phyloP scores from a whole-genome alignment of 805 yeast genomes.

The Osmozyma mogii region DNA sequence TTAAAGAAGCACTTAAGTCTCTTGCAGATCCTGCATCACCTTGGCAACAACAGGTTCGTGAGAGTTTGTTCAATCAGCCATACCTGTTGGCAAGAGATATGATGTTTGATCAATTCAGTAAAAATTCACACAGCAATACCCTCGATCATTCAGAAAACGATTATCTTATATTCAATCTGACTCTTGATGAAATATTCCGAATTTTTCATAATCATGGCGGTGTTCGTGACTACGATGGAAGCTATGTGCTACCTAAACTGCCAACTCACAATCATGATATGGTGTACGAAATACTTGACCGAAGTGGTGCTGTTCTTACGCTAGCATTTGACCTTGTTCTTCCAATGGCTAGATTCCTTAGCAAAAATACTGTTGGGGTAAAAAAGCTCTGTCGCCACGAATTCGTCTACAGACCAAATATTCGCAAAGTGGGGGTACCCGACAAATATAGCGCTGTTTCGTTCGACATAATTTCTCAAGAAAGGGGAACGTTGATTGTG shows the following conservation, averaged over 20 bases:
- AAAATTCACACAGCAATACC: slow-evolving; percentile 16
- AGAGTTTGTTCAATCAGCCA: slow-evolving; percentile 77
- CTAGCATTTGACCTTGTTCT: slow-evolving; percentile 83
- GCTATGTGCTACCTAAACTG: slow-evolving; percentile 70
- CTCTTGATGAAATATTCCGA: slow-evolving; percentile 50
- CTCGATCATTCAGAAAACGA: slow-evolving; percentile 29
- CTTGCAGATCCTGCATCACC: slow-evolving; percentile 87
- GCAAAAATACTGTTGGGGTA: slow-evolving; percentile 45
- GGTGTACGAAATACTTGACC: slow-evolving; percentile 75
- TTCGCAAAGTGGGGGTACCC: slow-evolving; percentile 59
- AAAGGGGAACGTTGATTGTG: slow-evolving; percentile 13
- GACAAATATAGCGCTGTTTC: slow-evolving; percentile 73
- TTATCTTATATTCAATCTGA: slow-evolving; percentile 49
- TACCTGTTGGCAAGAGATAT: slow-evolving; percentile 79
- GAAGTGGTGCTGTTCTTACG: slow-evolving; percentile 81
- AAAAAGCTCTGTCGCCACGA: slow-evolving; percentile 69
- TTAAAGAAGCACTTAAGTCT: slow-evolving; percentile 79
- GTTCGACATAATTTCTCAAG: slow-evolving; percentile 69
- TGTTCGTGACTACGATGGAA: slow-evolving; percentile 61
- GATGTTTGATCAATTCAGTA: slow-evolving; percentile 54
- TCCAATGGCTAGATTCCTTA: slow-evolving; percentile 81
- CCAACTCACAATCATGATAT: slow-evolving; percentile 54
- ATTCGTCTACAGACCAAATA: slow-evolving; percentile 65
- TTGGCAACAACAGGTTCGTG: slow-evolving; percentile 89
- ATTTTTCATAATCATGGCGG: slow-evolving; percentile 84